Evolutionary conservation across 202 grass and related monocot genomes (phyloP).

Genomic region (Brachypodium distachyon): DNA sequence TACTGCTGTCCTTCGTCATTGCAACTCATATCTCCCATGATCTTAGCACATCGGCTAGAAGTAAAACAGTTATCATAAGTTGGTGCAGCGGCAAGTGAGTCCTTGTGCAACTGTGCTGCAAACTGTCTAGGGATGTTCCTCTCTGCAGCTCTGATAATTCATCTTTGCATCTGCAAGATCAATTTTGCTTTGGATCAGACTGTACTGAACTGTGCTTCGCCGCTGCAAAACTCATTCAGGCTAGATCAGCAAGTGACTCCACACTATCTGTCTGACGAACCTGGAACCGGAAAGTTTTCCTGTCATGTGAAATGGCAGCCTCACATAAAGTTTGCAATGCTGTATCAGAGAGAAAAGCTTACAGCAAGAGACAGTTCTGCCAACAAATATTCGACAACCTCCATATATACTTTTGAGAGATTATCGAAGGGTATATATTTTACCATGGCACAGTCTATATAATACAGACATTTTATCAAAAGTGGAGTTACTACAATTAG

Average conservation of each 20-base stretch:
- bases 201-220: neutral
- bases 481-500: conserved; percentile 57
- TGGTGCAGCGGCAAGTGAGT: conserved; percentile 1
- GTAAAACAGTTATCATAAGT: neutral
- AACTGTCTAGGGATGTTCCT: neutral
- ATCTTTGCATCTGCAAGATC: neutral
- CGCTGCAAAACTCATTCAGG: neutral
- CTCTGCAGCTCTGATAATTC: neutral
- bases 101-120: neutral
- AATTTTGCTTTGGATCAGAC: neutral
- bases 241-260: conserved; percentile 8
- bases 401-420: conserved; percentile 16
- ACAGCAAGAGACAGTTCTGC: neutral
- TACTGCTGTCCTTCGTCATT: neutral
- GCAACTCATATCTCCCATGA: neutral
- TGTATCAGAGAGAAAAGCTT: neutral
- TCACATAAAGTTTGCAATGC: neutral
- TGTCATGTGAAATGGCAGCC: neutral
- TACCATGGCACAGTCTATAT: conserved; percentile 44
- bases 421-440: conserved; percentile 28
- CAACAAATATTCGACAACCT: conserved; percentile 17
- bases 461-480: conserved; percentile 47
- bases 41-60: neutral
- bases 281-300: conserved; percentile 3
- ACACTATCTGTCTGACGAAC: neutral